Evolutionary conservation across 2,329 filamentous ascomycete species (phyloP), one percentile per base, ranked within the genome.

Genomic region (Blastomyces percursus): DNA sequence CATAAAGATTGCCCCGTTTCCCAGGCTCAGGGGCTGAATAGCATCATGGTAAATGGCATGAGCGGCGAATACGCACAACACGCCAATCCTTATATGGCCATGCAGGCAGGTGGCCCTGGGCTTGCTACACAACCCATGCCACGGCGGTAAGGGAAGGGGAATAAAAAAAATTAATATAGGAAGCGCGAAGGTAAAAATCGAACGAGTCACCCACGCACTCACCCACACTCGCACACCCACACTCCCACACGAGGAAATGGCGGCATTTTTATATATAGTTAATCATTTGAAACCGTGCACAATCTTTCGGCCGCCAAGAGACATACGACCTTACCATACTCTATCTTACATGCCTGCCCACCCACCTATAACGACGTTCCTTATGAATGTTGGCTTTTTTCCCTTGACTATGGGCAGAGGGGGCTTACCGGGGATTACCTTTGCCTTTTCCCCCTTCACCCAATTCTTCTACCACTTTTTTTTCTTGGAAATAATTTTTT

Each of bases 1-100:
- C 94, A 99, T 76, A 97, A 97, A 73, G 93, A 97, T 73, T 97
- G 94, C 69, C 91, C 93, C 0, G 89, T 97, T 8, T 91, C 91
- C 2, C 90, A 95, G 73, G 87, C 90, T 55, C 92, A 96, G 74
- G 88, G 89, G 3, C 79, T 94, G 21, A 72, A 71, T 35, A 72
- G 74, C 21, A 69, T 77, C 42, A 72, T 64, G 16, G 48, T 65
- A 48, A 61, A 46, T n/a, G 32, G 35, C 27, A 76, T 77, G 74
- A 76, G 75, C 51, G 72, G 73, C 61, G 76, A 76, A 55, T 75
- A 70, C 59, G 67, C 67, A 56, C 69, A 65, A 32, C 76, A 78
- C 24, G 71, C 72, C 24, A 75, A 78, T 63, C 76, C 75, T 3
- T 78, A 78, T 66, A 76, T 79, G 69, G 68, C 73, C 27, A 77